Evolutionary conservation across 768 basidiomycete genomes (phyloP).

Genomic region (Punctularia strigosozonata): DNA sequence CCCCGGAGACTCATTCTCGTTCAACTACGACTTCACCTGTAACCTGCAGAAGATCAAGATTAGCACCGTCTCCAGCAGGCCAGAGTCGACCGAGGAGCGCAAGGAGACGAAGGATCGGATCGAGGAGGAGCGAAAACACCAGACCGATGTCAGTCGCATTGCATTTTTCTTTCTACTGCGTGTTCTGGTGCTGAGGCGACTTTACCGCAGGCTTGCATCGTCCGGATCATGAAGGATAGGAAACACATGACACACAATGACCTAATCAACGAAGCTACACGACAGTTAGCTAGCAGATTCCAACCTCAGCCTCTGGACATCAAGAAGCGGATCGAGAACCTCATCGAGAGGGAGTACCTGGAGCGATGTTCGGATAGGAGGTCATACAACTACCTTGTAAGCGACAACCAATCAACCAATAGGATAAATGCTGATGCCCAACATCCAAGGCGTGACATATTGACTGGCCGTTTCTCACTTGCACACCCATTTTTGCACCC

Average conservation of each 20-base stretch:
- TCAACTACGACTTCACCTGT: conserved; percentile 75
- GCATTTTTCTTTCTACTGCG: neutral
- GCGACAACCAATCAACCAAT: conserved; percentile 2
- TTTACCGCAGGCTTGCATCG: conserved; percentile 77
- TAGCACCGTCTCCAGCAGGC: conserved; percentile 74
- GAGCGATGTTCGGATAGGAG: conserved; percentile 82
- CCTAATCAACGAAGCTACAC: conserved; percentile 82
- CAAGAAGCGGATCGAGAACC: conserved; percentile 85
- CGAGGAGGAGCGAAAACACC: conserved; percentile 83
- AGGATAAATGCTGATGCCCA: neutral
- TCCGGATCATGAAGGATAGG: conserved; percentile 94
- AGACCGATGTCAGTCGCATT: conserved; percentile 62
- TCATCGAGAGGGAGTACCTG: conserved; percentile 97
- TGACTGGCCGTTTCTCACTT: too few species aligned
- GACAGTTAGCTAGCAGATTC: conserved; percentile 77
- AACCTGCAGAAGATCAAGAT: conserved; percentile 88
- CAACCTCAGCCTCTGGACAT: conserved; percentile 75
- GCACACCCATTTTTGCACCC: neutral
- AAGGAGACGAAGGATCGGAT: conserved; percentile 85
- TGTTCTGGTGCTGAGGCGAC: conserved; percentile 1
- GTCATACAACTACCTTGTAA: conserved; percentile 75
- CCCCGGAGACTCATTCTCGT: conserved; percentile 71
- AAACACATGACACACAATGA: conserved; percentile 85
- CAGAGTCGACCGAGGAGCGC: conserved; percentile 79
- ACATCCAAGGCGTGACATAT: neutral